Base-by-base conservation (phyloP, 2,329 filamentous ascomycete genomes). In the Calonectria naviculata region DNA sequence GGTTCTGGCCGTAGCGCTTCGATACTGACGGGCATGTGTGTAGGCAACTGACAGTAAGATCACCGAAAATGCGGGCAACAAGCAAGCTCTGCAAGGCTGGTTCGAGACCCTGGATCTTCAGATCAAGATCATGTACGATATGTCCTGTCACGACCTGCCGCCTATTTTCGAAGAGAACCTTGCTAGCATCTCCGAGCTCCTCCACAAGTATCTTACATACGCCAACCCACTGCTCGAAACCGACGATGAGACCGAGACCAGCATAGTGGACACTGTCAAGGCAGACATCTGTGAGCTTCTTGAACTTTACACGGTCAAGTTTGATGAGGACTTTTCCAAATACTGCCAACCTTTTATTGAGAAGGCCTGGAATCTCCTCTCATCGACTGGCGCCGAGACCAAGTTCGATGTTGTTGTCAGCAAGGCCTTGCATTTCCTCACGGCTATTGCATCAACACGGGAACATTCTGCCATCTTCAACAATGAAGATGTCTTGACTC, bases 321-420 rank as follows among this genome's bases (percentile, higher is more conserved):
- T 95, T 82, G 94, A 98, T 80, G 97, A 99, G 77, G 97, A 94
- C 65, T 98, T 99, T 82, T 93, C 93, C 65, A 86, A 89, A 52
- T 92, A 95, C 78, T 91, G 97, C 52, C 89, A 91, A 71, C 93
- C 93, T 41, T 98, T 99, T 84, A 94, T 98, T 74, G 92, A 92
- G 71, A 97, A 93, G 75, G 95, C 94, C 1, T 99, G 97, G 97
- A 94, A 91, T 74, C 89, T 99, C 74, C 88, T 99, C 75, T 98
- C 97, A 19, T 93, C 92, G 3, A 93, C 95, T 62, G 95, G 96
- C 0, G 87, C 93, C 6, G 93, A 98, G 83, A 96, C 94, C 65
- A 98, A 98, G 82, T 98, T 97, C 83, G 97, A 99, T 81, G 93
- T 94, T 68, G 88, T 99, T 49, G 95, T 98, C 78, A 98, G 96